Evolutionary conservation across 163 green algal species (phyloP).

Genomic region (Scenedesmus sp.): DNA sequence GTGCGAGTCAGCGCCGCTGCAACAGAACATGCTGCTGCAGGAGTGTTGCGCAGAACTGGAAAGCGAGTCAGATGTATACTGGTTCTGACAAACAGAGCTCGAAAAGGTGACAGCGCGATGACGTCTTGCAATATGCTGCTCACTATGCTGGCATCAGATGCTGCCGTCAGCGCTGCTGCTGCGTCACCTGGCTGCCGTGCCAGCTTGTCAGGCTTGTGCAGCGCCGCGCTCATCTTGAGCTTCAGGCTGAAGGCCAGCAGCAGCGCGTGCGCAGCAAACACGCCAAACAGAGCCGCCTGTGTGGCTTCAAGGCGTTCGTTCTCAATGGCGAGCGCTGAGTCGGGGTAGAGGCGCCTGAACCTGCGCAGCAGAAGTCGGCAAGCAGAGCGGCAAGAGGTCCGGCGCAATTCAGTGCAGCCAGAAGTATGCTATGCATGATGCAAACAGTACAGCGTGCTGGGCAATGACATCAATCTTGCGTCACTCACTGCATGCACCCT

Average conservation of each 20-base stretch:
- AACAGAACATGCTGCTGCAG: no score
- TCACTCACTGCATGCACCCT: neutral
- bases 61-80: no score
- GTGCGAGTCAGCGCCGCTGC: neutral
- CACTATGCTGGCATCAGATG: neutral
- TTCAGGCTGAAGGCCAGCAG: constrained; percentile 91
- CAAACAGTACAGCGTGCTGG: no score
- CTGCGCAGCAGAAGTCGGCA: neutral
- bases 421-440: no score
- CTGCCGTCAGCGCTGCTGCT: neutral
- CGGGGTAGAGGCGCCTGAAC: constrained; percentile 80
- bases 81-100: no score
- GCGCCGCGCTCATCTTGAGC: constrained; percentile 78
- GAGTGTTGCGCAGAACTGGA: no score
- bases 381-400: no score
- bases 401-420: no score
- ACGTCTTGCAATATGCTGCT: no score
- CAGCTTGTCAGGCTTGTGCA: constrained; percentile 32
- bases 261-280: constrained; percentile 84
- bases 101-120: no score
- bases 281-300: constrained; percentile 77
- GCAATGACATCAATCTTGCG: neutral
- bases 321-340: constrained; percentile 69
- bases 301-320: constrained; percentile 58
- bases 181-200: constrained; percentile 14